These are phyloP conservation scores for Penicillium glabrum DNA, from an alignment of 2,329 filamentous ascomycete genomes.

Conservation along the genomic window DNA sequence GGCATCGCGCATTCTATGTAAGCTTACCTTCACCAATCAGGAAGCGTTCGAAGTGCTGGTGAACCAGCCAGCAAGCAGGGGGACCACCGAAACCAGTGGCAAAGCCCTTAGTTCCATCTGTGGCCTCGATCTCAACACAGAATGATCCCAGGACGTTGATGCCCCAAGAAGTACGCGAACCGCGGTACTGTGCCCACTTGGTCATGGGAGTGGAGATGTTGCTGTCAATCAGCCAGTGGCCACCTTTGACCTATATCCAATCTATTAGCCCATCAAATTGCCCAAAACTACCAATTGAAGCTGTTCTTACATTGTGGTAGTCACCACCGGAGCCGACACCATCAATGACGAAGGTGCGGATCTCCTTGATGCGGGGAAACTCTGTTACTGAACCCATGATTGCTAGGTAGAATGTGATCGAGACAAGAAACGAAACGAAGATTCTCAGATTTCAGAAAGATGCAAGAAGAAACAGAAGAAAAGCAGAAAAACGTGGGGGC, in stretches of 20 bases:
- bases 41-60: constrained; percentile 92
- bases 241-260: constrained; percentile 43
- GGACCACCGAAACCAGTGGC: constrained; percentile 93
- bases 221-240: constrained; percentile 80
- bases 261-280: background rate
- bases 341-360: constrained; percentile 48
- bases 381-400: constrained; percentile 31
- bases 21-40: constrained; percentile 69
- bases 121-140: constrained; percentile 83
- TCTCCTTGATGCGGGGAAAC: constrained; percentile 47
- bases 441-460: background rate
- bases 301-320: constrained; percentile 76
- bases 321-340: constrained; percentile 50
- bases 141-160: constrained; percentile 95
- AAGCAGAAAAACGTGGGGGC: constrained; percentile 11
- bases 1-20: background rate
- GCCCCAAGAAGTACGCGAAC: constrained; percentile 87
- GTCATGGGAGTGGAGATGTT: constrained; percentile 93
- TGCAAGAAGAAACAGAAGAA: constrained; percentile 3
- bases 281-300: background rate
- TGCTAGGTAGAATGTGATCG: constrained; percentile 2
- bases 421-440: background rate
- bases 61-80: constrained; percentile 89
- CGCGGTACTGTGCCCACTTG: constrained; percentile 81
- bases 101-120: constrained; percentile 89